These are phyloP conservation scores for Curvularia eragrostidis DNA, from an alignment of 2,329 filamentous ascomycete species.

Conservation along the genomic window DNA sequence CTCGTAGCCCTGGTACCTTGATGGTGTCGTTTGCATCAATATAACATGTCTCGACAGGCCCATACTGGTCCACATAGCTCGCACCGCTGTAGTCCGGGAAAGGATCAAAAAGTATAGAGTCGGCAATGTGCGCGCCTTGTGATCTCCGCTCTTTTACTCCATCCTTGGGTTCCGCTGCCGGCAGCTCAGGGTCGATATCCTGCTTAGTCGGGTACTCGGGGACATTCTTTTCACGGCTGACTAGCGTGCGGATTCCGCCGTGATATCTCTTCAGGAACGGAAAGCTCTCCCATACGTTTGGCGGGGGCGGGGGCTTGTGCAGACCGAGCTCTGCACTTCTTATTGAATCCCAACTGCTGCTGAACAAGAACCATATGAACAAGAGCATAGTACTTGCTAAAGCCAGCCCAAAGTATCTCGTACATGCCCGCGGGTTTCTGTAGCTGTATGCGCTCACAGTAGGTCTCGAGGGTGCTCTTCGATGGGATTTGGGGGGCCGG, in stretches of 20 bases:
- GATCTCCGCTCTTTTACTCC: slow-evolving; percentile 42
- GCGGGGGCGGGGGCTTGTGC: slow-evolving; percentile 66
- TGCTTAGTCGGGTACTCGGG: slow-evolving; percentile 81
- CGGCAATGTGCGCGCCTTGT: slow-evolving; percentile 37
- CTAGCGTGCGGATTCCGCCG: slow-evolving; percentile 79
- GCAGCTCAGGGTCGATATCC: slow-evolving; percentile 52
- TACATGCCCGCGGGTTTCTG: slow-evolving; percentile 73
- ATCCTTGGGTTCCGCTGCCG: slow-evolving; percentile 27
- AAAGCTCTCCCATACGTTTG: slow-evolving; percentile 84
- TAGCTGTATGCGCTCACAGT: slow-evolving; percentile 57
- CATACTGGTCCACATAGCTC: slow-evolving; percentile 63
- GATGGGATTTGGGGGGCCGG: slow-evolving; percentile 20
- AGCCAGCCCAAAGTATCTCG: slow-evolving; percentile 77
- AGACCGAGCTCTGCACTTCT: slow-evolving; percentile 64
- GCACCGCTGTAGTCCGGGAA: slow-evolving; percentile 69
- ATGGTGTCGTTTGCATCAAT: slow-evolving; percentile 72
- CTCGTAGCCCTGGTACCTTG: slow-evolving; percentile 72
- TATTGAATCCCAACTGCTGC: slow-evolving; percentile 75
- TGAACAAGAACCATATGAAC: slow-evolving; percentile 77
- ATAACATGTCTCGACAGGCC: slow-evolving; percentile 76
- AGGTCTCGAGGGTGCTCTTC: slow-evolving; percentile 32
- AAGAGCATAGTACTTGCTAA: slow-evolving; percentile 73
- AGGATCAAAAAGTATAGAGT: slow-evolving; percentile 64
- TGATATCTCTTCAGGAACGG: slow-evolving; percentile 88
- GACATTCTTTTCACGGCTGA: slow-evolving; percentile 68